Percentiles rank a stretch among this genome's conserved stretches.
These are phyloP conservation scores for Candida silvatica DNA, from an alignment of 805 yeast species.

Conservation along the genomic window DNA sequence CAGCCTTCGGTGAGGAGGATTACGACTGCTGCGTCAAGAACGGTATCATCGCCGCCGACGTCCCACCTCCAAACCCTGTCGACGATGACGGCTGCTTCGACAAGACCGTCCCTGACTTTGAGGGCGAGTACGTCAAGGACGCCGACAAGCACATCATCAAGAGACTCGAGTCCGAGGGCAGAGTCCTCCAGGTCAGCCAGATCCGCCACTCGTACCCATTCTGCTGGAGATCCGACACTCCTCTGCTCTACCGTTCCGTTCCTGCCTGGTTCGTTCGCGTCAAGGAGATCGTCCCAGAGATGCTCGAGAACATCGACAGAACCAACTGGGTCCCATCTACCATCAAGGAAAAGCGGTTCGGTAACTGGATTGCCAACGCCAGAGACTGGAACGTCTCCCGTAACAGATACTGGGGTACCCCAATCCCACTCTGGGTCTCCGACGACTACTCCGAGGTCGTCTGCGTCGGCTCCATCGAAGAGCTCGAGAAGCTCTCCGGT, in stretches of 20 bases:
- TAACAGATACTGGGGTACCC: constrained; percentile 99
- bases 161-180: constrained; percentile 68
- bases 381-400: constrained; percentile 99
- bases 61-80: constrained; percentile 85
- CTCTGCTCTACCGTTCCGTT: constrained; percentile 89
- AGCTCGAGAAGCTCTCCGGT: constrained; percentile 81
- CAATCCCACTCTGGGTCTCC: constrained; percentile 95
- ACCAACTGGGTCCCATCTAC: constrained; percentile 92
- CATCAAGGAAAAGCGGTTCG: constrained; percentile 90
- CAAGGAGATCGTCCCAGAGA: constrained; percentile 77
- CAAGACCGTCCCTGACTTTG: constrained; percentile 60
- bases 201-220: constrained; percentile 95
- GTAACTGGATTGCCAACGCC: constrained; percentile 97
- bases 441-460: constrained; percentile 91
- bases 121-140: constrained; percentile 86
- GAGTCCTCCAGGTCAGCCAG: constrained; percentile 69
- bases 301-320: constrained; percentile 75
- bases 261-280: constrained; percentile 99
- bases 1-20: constrained; percentile 99
- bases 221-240: constrained; percentile 99
- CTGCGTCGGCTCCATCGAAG: constrained; percentile 86
- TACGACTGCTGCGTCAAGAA: constrained; percentile 67
- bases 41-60: constrained; percentile 64
- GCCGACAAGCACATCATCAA: constrained; percentile 91
- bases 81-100: constrained; percentile 91